Base-by-base conservation (phyloP, 768 basidiomycete species). In the Naematelia aurantialba region DNA sequence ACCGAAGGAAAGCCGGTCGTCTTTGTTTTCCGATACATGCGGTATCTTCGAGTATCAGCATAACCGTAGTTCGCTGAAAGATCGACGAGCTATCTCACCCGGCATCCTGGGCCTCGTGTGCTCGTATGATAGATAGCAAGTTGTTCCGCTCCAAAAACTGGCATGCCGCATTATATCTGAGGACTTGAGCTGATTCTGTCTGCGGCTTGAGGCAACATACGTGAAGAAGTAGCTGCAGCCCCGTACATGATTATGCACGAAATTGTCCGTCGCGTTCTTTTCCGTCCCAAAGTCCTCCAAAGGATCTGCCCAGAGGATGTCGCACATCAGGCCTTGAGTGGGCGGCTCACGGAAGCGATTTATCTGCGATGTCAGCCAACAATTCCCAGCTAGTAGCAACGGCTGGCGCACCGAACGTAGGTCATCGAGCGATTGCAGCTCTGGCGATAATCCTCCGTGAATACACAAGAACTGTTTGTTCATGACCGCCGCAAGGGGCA, bases 391-490 rank as follows among this genome's bases (percentile, higher is more conserved):
- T 19, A 31, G 4, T 11, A 21, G 34, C 4, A 39, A 45, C 39
- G n/a, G 31, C 19, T 8, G 21, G 81, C 88, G 39, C 60, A 94
- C 93, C 47, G 80, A 81, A 55, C 92, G 87, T 45, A 99, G 85
- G 76, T 99, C 96, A 70, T 99, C 94, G 47, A 99, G 83, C 2
- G 94, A 97, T 65, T 91, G 86, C 39, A 99, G 79, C 75, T 99
- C 96, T 0, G 96, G 96, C 0, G 90, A 93, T 13, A 99, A 82
- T 17, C 96, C 96, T 27, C 96, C 96, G 61, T 99, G 96, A 61
- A 98, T 96, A 78, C 94, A 99, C 51, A 98, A 81, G 78, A 99
- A 99, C 78, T 98, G 96, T 75, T 97, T 97, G 81, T 99, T 99
- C 94, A 98, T 98, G 72, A 99, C 78, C 29, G 96, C 96, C 0